Percentiles rank a stretch among this genome's conserved stretches.
Evolutionary conservation across 1,284 basidiomycete genomes (phyloP).

Genomic region (Sporisorium sorghi): DNA sequence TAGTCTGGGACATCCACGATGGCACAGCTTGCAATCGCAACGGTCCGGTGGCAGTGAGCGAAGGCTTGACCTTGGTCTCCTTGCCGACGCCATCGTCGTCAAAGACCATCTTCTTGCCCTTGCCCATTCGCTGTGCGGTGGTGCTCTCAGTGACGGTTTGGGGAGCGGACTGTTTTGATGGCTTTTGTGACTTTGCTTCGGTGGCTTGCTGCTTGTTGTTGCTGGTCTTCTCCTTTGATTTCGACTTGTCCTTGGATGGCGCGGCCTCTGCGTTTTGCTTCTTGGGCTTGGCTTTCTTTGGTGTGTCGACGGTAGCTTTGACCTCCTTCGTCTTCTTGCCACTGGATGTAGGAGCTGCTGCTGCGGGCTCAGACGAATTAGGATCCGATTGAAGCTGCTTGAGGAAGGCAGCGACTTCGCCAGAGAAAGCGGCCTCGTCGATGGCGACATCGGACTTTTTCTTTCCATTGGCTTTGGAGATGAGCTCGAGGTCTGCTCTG

Average conservation of each 20-base stretch:
- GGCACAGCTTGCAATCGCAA: conserved; percentile 55
- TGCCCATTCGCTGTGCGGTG: conserved; percentile 36
- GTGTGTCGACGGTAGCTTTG: conserved; percentile 16
- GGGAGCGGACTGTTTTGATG: conserved; percentile 12
- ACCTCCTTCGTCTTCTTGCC: conserved; percentile 15
- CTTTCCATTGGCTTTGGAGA: conserved; percentile 39
- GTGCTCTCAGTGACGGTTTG: conserved; percentile 18
- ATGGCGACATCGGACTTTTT: conserved; percentile 33
- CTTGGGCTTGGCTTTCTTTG: conserved; percentile 19
- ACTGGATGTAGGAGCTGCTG: too few species aligned
- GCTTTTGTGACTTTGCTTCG: conserved; percentile 30
- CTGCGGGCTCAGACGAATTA: conserved; percentile 18
- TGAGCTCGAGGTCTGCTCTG: conserved; percentile 42
- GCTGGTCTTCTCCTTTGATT: conserved; percentile 11
- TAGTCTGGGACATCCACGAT: conserved; percentile 43
- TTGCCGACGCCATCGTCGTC: conserved; percentile 49
- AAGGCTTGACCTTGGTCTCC: conserved; percentile 24
- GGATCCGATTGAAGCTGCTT: conserved; percentile 41
- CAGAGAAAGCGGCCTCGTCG: conserved; percentile 42
- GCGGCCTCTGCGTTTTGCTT: conserved; percentile 11
- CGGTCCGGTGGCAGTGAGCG: conserved; percentile 12
- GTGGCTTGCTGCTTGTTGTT: conserved; percentile 19
- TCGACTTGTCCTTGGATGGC: conserved; percentile 18
- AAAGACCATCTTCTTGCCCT: conserved; percentile 56
- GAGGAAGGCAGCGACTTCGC: conserved; percentile 37